phyloP scores from a whole-genome alignment of 805 yeast genomes.

The Candida anglica region DNA sequence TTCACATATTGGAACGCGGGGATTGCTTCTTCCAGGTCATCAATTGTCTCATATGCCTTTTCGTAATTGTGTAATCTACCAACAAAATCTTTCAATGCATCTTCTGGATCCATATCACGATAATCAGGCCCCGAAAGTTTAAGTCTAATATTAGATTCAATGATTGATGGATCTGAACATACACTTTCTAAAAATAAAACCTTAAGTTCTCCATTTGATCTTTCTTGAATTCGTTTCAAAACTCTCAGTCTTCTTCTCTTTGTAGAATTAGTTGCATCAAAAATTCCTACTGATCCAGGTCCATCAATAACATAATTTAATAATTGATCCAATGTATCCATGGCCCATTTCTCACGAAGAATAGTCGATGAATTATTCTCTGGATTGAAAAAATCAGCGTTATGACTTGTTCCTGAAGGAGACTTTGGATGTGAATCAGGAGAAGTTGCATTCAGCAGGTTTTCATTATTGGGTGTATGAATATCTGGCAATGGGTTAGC shows the following conservation, averaged over 20 bases:
- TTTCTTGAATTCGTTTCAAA: constrained; percentile 49
- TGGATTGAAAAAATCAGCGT: constrained; percentile 85
- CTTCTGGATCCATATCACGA: constrained; percentile 73
- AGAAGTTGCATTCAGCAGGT: constrained; percentile 2
- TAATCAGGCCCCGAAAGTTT: constrained; percentile 94
- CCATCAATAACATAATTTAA: constrained; percentile 77
- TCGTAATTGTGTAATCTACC: constrained; percentile 81
- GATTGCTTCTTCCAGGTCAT: constrained; percentile 69
- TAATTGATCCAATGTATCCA: constrained; percentile 83
- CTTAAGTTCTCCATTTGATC: constrained; percentile 61
- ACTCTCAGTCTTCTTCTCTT: constrained; percentile 59
- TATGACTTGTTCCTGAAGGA: constrained; percentile 37
- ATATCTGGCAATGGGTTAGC: constrained; percentile 50
- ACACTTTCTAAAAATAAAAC: constrained; percentile 83
- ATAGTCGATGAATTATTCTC: constrained; percentile 59
- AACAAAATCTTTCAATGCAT: constrained; percentile 78
- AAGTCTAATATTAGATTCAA: constrained; percentile 78
- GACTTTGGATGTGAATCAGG: neutral
- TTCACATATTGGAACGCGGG: constrained; percentile 79
- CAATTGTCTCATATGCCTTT: constrained; percentile 86
- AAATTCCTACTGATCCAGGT: constrained; percentile 88
- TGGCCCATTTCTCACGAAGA: constrained; percentile 91
- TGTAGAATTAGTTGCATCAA: constrained; percentile 81
- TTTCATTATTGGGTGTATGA: constrained; percentile 30
- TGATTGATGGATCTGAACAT: constrained; percentile 74